Evolutionary conservation across 805 yeast genomes (phyloP).

Genomic region (Cyberlindnera misumaiensis): DNA sequence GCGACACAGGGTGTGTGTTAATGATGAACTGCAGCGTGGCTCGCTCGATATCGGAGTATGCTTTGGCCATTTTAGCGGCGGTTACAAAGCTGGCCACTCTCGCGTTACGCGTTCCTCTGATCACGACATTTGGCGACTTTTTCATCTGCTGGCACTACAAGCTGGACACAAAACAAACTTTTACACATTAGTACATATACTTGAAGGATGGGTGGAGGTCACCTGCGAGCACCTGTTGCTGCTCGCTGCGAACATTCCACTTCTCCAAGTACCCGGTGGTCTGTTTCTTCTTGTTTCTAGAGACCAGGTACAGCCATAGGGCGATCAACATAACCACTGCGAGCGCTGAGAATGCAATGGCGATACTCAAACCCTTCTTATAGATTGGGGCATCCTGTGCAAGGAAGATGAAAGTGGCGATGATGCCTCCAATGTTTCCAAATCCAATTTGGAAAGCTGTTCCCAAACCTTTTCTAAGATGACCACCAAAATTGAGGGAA

Average conservation of each 20-base stretch:
- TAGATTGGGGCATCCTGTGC: slow-evolving; percentile 33
- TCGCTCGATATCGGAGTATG: slow-evolving; percentile 11
- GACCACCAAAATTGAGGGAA: slow-evolving; percentile 33
- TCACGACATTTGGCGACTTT: too few relatives aligned
- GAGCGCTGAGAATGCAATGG: slow-evolving; percentile 36
- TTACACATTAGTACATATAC: slow-evolving; percentile 33
- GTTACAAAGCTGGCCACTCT: too few relatives aligned
- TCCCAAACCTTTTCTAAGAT: slow-evolving; percentile 33
- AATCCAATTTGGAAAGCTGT: slow-evolving; percentile 32
- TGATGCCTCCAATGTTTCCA: slow-evolving; percentile 35
- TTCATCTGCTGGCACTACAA: too few relatives aligned
- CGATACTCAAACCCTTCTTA: slow-evolving; percentile 33
- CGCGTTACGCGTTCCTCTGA: too few relatives aligned
- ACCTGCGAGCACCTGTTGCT: slow-evolving; percentile 30
- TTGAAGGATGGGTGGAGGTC: slow-evolving; percentile 38
- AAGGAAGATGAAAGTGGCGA: slow-evolving; percentile 32
- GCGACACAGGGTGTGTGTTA: slow-evolving; percentile 5
- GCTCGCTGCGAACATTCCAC: slow-evolving; percentile 25
- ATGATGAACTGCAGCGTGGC: slow-evolving; percentile 11
- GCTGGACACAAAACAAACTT: not conserved
- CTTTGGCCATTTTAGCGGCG: not conserved
- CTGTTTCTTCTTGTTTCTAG: slow-evolving; percentile 31
- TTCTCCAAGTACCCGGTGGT: slow-evolving; percentile 24
- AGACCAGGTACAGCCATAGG: slow-evolving; percentile 26
- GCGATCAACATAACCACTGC: slow-evolving; percentile 31